Evolutionary conservation across 345 rosid species (phyloP), one percentile per base, ranked within the genome.

Genomic region (Geranium rotundifolium): DNA sequence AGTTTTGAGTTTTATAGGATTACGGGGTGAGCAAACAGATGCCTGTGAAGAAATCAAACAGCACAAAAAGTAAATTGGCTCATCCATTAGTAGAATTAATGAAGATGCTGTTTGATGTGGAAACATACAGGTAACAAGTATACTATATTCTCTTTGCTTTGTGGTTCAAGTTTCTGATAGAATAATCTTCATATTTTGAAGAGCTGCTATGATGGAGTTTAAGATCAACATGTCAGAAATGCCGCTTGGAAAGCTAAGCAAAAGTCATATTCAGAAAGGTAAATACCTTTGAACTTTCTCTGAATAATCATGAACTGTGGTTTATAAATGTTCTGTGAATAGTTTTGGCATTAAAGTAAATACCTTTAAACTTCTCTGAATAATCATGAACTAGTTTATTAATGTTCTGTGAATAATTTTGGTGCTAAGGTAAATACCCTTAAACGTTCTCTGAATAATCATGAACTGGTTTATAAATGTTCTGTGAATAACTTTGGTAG

Each of bases 161-260:
- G 57, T 15, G 64, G 29, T 66, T 71, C 58, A 72, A 72, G 67
- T 61, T 34, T 34, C 60, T 58, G 60, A 29, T 9, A 19, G 20
- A 19, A 15, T 19, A 19, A 13, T 58, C 16, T 46, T 46, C 1
- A 17, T 23, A 23, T 23, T 75, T 54, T 74, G 73, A 84, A 93
- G 96, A 81, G 83, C 88, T 77, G 96, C 99, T 68, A 90, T 88
- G 99, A 82, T 85, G 97, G 99, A 90, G 78, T 93, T 88, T 66
- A 85, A 90, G 80, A 93, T 90, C 69, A 93, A 93, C 66, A 85
- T 90, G 96, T 81, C 89, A 50, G 99, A 90, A 86, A 93, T 90
- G 97, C 97, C 97, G 12, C 99, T 88, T 66, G 99, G 97, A 76
- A 93, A 90, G 65, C 81, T 93, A 72, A 90, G 99, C 80, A 88